These are phyloP conservation scores for Desmodesmus armatus DNA, from an alignment of 139 green algal genomes.

Conservation along the genomic window DNA sequence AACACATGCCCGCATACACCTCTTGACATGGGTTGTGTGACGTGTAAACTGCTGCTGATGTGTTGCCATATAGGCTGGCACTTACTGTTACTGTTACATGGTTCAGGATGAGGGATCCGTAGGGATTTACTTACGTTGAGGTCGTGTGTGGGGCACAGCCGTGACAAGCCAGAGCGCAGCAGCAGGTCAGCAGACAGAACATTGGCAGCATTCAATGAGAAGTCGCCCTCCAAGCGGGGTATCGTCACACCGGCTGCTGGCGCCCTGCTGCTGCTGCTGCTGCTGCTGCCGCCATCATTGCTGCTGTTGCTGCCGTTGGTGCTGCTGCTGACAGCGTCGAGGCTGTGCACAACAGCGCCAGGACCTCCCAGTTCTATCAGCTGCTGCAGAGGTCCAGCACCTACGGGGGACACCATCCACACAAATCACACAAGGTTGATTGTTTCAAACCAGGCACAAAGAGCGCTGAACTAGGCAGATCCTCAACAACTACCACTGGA, in stretches of 20 bases:
- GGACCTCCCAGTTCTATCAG: slow-evolving; percentile 64
- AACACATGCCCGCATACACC: too few species aligned
- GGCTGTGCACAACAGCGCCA: slow-evolving; percentile 41
- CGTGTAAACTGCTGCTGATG: too few species aligned
- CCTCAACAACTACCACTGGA: too few species aligned
- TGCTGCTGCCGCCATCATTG: slow-evolving; percentile 16
- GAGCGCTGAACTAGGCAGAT: too few species aligned
- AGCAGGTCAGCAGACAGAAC: slow-evolving; percentile 70
- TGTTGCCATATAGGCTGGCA: too few species aligned
- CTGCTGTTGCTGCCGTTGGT: slow-evolving; percentile 1
- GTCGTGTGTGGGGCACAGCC: slow-evolving; percentile 83
- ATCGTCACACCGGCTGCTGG: slow-evolving; percentile 31
- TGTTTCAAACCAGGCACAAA: too few species aligned
- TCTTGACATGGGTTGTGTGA: too few species aligned
- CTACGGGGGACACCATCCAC: too few species aligned
- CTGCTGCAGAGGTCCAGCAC: slow-evolving; percentile 75
- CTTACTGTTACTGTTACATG: too few species aligned
- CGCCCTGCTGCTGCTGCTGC: not conserved
- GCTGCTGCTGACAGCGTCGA: not conserved
- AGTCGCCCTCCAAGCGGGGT: slow-evolving; percentile 82
- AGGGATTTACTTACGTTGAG: too few species aligned
- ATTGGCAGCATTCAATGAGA: slow-evolving; percentile 89
- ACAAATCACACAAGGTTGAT: too few species aligned
- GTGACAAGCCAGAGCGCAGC: slow-evolving; percentile 55
- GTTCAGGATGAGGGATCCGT: too few species aligned